Evolutionary conservation across 257 asterid species (phyloP), one percentile per base, ranked within the genome.

Genomic region (Rehmannia glutinosa): DNA sequence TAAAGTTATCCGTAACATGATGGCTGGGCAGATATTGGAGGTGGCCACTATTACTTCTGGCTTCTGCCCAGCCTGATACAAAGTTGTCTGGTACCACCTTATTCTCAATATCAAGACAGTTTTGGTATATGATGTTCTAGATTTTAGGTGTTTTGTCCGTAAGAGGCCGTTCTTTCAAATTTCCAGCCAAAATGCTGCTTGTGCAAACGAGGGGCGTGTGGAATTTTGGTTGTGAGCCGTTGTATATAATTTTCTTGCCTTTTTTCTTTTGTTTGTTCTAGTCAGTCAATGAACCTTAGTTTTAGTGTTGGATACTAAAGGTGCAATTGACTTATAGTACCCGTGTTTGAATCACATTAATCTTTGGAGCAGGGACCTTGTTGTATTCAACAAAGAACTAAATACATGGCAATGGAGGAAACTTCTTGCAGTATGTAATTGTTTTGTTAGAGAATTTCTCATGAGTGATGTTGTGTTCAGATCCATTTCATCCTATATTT

Each of bases 231-330:
- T 65, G 76, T 62, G 64, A 33, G 64, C 56, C 63, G 66, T 54
- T 85, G 86, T 83, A 80, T 72, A 82, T 59, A 74, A 66, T 33
- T 65, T 56, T 16, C 53, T 39, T 8, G 28, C 24, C 17, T 33
- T 33, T 4, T 43, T 41, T 51, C 12, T 25, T 23, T 55, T 21
- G 46, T 45, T 66, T 28, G 47, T 46, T 57, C 71, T 50, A 57
- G 47, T 43, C 16, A 41, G 25, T 63, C 38, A 19, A 25, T 75
- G 53, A 54, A 64, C 74, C 62, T 56, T 62, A 61, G 73, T 23
- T 74, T 33, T 67, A 75, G 77, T 83, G 76, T 52, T 74, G 51
- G 67, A 70, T 75, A 49, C 68, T 60, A 72, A 59, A 52, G 78
- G 64, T 56, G 64, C 66, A 46, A 36, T 66, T 24, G 54, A 41